Evolutionary conservation across 768 basidiomycete species (phyloP), one percentile per base, ranked within the genome.

Genomic region (Rhizopogon vulgaris): DNA sequence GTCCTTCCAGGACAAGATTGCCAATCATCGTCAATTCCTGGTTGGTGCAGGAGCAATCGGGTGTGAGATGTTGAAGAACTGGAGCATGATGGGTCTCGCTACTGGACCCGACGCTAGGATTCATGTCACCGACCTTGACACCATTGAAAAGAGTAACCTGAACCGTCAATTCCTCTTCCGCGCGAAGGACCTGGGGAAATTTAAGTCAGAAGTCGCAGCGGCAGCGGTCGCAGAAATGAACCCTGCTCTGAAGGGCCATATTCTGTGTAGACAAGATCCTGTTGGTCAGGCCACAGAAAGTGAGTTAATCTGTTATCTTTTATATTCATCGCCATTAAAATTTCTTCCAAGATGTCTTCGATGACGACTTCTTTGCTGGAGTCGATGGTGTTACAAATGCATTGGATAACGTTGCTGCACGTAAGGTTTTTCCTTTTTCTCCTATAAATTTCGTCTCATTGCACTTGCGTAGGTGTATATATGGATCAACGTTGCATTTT

Each of bases 51-150:
- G 96, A 41, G 96, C 96, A 34, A 98, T 99, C 66, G 96, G 96
- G 17, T 99, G 96, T 65, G 96, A 99, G 73, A 98, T 98, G 96
- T 73, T 99, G 62, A 99, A 99, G 78, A 99, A 98, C 70, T 99
- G 96, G 96, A 89, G 90, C 58, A 90, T 98, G 92, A 95, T 98
- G 79, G 96, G 96, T 55, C 73, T 99, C 41, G 94, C 82, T 6
- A 80, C 85, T 28, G 90, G 90, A 10, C 74, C 80, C 14, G 76
- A 83, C 38, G 96, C 90, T 9, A 71, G 78, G 48, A 90, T 99
- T 52, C 84, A 94, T 60, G 91, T 98, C 51, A 98, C 96, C 5
- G 96, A 99, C 69, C 70, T 99, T 61, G 96, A 99, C 69, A 97
- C 94, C 28, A 99, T 99, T 65, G 96, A 99, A 75, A 99, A 99